These are phyloP conservation scores for Penicillium polonicum DNA, from an alignment of 2,329 filamentous ascomycete species.

Conservation along the genomic window DNA sequence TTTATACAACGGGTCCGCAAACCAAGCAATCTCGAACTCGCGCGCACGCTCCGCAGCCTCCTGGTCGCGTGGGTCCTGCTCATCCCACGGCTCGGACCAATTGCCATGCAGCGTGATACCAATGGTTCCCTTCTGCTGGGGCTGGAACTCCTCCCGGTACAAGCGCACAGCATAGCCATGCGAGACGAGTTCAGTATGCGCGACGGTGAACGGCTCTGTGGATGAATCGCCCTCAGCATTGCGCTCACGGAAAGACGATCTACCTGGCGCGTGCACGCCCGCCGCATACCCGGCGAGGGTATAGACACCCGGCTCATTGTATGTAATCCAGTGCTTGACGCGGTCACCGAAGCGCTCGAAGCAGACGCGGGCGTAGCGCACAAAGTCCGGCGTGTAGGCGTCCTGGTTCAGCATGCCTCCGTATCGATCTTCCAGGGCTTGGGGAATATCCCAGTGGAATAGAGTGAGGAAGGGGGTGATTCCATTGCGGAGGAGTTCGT, in stretches of 20 bases:
- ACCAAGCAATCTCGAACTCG: conserved; percentile 80
- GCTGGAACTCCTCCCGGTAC: conserved; percentile 75
- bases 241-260: conserved; percentile 68
- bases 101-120: conserved; percentile 79
- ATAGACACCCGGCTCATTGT: conserved; percentile 81
- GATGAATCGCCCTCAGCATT: conserved; percentile 69
- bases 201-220: conserved; percentile 73
- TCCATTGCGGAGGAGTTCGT: conserved; percentile 68
- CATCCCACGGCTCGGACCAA: conserved; percentile 74
- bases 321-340: conserved; percentile 81
- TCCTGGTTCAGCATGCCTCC: conserved; percentile 72
- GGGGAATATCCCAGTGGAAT: conserved; percentile 80
- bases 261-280: conserved; percentile 73
- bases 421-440: conserved; percentile 72
- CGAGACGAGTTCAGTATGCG: conserved; percentile 72
- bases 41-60: conserved; percentile 72
- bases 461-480: conserved; percentile 77
- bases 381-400: conserved; percentile 75
- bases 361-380: conserved; percentile 71
- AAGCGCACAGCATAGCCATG: conserved; percentile 72
- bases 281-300: conserved; percentile 73
- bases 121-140: conserved; percentile 67
- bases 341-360: conserved; percentile 69
- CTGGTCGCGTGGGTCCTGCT: conserved; percentile 66
- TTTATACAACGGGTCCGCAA: conserved; percentile 73